Percentiles rank a stretch among this genome's conserved stretches.
Conservation (phyloP, 148 eudicot genomes). For the Selenicereus undatus region DNA sequence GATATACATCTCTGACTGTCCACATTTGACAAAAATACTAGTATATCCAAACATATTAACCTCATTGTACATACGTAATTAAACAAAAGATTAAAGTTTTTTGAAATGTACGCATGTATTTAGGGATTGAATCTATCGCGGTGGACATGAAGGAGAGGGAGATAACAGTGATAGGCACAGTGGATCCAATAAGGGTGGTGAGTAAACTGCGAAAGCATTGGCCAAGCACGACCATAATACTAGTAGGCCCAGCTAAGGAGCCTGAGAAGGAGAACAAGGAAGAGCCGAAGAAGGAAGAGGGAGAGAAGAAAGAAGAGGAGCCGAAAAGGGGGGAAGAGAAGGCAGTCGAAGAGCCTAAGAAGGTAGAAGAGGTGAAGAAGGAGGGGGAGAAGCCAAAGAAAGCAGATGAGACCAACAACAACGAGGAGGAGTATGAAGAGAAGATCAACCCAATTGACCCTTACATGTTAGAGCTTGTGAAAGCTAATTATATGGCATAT, state of each 20-base stretch:
- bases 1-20: no score
- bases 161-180: slow-evolving; percentile 45
- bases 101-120: not conserved
- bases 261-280: slow-evolving; percentile 37
- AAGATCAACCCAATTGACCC: slow-evolving; percentile 33
- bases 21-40: no score
- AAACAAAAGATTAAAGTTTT: not conserved
- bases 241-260: slow-evolving; percentile 60
- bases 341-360: no score
- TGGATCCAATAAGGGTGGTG: slow-evolving; percentile 46
- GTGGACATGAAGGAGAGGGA: slow-evolving; percentile 49
- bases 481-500: slow-evolving; percentile 37
- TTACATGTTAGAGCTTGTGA: slow-evolving; percentile 26
- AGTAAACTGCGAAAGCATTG: slow-evolving; percentile 52
- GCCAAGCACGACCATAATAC: slow-evolving; percentile 36
- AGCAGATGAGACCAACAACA: slow-evolving; percentile 9
- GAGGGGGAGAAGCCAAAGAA: not conserved
- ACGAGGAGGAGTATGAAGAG: slow-evolving; percentile 17
- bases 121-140: slow-evolving; percentile 53
- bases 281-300: slow-evolving; percentile 26
- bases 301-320: not conserved
- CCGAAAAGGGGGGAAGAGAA: no score
- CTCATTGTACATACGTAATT: not conserved
- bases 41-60: no score
- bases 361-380: slow-evolving; percentile 14